Conservation (phyloP, 140 eudicot species). For the Bidens hawaiensis region DNA sequence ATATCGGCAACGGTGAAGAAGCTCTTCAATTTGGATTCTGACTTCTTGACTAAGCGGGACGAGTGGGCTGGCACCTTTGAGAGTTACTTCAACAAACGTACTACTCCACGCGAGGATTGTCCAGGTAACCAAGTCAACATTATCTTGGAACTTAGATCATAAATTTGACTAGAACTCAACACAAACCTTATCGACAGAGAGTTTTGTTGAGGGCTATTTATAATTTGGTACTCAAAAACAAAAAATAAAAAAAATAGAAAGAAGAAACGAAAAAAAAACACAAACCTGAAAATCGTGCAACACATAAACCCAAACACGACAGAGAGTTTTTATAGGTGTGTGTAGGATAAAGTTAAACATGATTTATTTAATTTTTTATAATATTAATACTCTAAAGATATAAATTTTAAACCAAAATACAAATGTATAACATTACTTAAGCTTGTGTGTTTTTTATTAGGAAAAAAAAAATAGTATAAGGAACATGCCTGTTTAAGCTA, state of each 20-base stretch:
- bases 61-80: slow-evolving; percentile 98
- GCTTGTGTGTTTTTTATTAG: too few species aligned
- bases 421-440: too few species aligned
- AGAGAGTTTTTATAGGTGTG: too few species aligned
- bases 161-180: too few species aligned
- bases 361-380: neutral
- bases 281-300: neutral
- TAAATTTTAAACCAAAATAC: neutral
- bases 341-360: too few species aligned
- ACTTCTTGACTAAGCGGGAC: slow-evolving; percentile 84
- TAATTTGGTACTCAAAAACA: too few species aligned
- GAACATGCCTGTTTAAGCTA: neutral
- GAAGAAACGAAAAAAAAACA: too few species aligned
- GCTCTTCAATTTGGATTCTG: slow-evolving; percentile 74
- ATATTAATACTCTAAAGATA: too few species aligned
- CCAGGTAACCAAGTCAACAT: slow-evolving; percentile 49
- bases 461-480: too few species aligned
- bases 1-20: slow-evolving; percentile 84
- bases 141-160: neutral
- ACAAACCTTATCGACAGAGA: too few species aligned
- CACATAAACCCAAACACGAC: neutral
- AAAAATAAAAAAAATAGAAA: too few species aligned
- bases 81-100: slow-evolving; percentile 57
- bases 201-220: too few species aligned
- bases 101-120: slow-evolving; percentile 82